Percentiles rank a stretch among this genome's conserved stretches.
These are phyloP conservation scores for Clitoria ternatea DNA, from an alignment of 306 rosid genomes.

Conservation along the genomic window DNA sequence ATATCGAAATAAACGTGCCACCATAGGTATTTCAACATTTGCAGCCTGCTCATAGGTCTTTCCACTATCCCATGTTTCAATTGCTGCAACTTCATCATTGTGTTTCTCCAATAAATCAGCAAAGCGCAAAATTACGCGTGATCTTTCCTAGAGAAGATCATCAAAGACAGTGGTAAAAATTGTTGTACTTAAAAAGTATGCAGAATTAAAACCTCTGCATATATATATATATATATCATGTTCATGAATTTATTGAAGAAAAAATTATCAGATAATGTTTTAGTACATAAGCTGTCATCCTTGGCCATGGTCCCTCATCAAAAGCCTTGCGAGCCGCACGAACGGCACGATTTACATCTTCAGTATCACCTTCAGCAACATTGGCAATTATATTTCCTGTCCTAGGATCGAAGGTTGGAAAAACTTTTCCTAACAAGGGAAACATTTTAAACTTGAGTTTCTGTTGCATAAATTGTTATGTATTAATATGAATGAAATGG, in stretches of 20 bases:
- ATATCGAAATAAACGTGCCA: constrained; percentile 56
- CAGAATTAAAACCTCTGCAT: background rate
- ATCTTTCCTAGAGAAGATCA: constrained; percentile 52
- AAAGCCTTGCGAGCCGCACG: constrained; percentile 74
- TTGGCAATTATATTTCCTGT: constrained; percentile 59
- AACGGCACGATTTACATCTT: constrained; percentile 65
- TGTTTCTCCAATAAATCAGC: constrained; percentile 76
- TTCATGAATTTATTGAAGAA: background rate
- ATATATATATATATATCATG: too few species aligned
- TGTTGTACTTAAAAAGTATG: background rate
- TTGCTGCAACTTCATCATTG: constrained; percentile 58
- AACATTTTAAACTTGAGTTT: background rate
- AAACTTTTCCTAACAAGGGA: constrained; percentile 53
- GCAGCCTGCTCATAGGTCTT: constrained; percentile 71
- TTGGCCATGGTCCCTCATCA: constrained; percentile 89
- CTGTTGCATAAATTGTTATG: background rate
- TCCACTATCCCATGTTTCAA: constrained; percentile 81
- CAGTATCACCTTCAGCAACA: constrained; percentile 64
- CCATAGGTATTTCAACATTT: constrained; percentile 60
- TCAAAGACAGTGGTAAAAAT: background rate
- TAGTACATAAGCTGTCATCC: constrained; percentile 77
- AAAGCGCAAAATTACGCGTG: constrained; percentile 48
- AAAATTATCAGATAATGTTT: background rate
- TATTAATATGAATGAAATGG: background rate
- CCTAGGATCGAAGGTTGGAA: constrained; percentile 70